Percentiles rank a stretch among this genome's conserved stretches.
These are phyloP conservation scores for Stephania yunnanensis DNA, from an alignment of 164 flowering plant genomes.

Conservation along the genomic window DNA sequence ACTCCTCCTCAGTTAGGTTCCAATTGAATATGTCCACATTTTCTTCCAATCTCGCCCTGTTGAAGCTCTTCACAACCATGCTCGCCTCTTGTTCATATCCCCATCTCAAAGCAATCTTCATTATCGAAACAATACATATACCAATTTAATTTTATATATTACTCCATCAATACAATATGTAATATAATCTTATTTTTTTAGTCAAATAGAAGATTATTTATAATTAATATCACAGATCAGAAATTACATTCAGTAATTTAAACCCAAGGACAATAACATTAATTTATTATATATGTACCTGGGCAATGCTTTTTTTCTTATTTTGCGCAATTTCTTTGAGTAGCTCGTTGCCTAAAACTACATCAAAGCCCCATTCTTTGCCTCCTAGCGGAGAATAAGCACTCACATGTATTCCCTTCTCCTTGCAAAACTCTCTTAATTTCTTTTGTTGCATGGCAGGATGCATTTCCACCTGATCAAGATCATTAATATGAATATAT, in stretches of 20 bases:
- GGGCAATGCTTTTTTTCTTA: neutral
- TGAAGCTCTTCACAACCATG: conserved; percentile 1
- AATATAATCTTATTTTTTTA: too few species aligned
- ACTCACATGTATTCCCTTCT: conserved; percentile 3
- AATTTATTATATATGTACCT: neutral
- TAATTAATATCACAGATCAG: too few species aligned
- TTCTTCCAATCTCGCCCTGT: neutral
- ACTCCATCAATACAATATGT: too few species aligned
- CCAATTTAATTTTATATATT: too few species aligned
- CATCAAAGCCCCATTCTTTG: neutral
- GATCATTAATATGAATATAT: too few species aligned
- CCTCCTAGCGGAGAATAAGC: conserved; percentile 1
- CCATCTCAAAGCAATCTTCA: conserved; percentile 7
- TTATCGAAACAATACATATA: neutral
- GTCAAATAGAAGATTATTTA: too few species aligned
- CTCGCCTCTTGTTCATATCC: neutral
- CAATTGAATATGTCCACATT: conserved; percentile 6
- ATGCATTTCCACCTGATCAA: conserved; percentile 6
- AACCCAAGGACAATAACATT: too few species aligned
- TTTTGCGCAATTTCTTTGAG: neutral
- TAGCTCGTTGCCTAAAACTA: neutral
- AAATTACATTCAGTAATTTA: too few species aligned
- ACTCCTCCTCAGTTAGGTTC: neutral
- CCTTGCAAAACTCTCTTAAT: neutral
- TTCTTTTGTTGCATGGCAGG: conserved; percentile 5